Conservation (phyloP, 306 rosid genomes). For the Sophora flavescens region DNA sequence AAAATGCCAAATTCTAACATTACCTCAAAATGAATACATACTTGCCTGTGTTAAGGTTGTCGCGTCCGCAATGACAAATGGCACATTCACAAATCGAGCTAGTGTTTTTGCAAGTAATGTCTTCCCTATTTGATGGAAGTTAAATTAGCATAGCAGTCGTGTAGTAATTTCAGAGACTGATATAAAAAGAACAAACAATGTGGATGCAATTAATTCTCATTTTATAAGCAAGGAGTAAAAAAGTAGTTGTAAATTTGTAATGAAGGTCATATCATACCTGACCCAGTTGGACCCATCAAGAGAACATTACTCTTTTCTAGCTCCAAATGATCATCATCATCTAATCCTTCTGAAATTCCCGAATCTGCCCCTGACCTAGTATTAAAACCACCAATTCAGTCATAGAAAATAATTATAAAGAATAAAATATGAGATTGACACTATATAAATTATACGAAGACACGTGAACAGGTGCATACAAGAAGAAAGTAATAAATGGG, state of each 20-base stretch:
- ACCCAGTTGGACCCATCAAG: constrained; percentile 95
- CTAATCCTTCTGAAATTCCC: constrained; percentile 50
- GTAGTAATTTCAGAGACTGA: constrained; percentile 3
- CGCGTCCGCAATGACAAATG: constrained; percentile 91
- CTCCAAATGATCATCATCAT: constrained; percentile 71
- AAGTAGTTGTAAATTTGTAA: not conserved
- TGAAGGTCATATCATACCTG: constrained; percentile 64
- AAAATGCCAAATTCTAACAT: constrained; percentile 16
- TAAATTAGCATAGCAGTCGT: constrained; percentile 44
- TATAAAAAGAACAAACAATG: constrained; percentile 13
- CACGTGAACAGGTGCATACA: not conserved
- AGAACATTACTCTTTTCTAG: constrained; percentile 94
- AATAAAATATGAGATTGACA: constrained; percentile 8
- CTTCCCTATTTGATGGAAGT: constrained; percentile 70
- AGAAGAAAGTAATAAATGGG: not conserved
- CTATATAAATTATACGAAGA: not conserved
- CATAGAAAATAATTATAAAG: constrained; percentile 32
- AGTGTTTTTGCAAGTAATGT: constrained; percentile 89
- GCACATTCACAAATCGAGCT: constrained; percentile 93
- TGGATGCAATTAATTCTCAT: constrained; percentile 1
- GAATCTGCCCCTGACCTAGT: constrained; percentile 70
- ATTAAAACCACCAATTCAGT: constrained; percentile 47
- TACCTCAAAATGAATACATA: constrained; percentile 30
- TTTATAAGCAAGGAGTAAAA: constrained; percentile 8
- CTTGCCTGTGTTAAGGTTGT: constrained; percentile 90